Evolutionary conservation across 306 rosid species (phyloP).

Genomic region (Malus sieversii): DNA sequence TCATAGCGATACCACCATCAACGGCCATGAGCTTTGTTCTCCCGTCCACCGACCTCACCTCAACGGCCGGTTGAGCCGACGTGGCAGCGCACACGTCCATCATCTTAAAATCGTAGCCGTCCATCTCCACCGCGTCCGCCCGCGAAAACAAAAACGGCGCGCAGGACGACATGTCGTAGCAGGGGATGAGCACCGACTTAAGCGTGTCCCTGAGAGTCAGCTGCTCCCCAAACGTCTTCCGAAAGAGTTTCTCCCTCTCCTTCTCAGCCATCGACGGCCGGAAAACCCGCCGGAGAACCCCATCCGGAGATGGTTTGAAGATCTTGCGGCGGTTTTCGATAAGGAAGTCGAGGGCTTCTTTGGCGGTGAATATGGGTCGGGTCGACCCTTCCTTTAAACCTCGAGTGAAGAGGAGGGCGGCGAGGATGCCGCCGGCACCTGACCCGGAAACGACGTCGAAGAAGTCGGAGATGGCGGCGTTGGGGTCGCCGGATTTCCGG

Average conservation of each 20-base stretch:
- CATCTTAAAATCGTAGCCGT: constrained; percentile 88
- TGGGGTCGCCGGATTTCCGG: constrained; percentile 45
- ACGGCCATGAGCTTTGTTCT: constrained; percentile 69
- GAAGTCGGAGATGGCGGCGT: constrained; percentile 46
- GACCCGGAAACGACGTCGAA: constrained; percentile 90
- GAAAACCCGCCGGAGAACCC: constrained; percentile 42
- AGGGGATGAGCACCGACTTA: constrained; percentile 76
- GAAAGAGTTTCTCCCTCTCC: constrained; percentile 47
- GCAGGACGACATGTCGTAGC: constrained; percentile 84
- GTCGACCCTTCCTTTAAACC: constrained; percentile 37
- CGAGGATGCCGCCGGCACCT: constrained; percentile 72
- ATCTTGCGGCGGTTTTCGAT: constrained; percentile 48
- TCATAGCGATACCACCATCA: constrained; percentile 77
- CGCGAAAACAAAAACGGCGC: constrained; percentile 92
- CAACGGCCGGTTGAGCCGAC: constrained; percentile 34
- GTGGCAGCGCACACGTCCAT: constrained; percentile 77
- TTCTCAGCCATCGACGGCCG: constrained; percentile 25
- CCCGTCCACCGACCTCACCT: constrained; percentile 55
- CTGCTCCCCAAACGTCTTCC: constrained; percentile 55
- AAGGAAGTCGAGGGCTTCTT: constrained; percentile 52
- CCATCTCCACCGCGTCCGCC: constrained; percentile 88
- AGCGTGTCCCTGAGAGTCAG: constrained; percentile 67
- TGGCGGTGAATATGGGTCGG: constrained; percentile 57
- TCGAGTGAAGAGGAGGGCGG: constrained; percentile 65
- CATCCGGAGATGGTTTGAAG: constrained; percentile 21